Conservation (phyloP, 768 basidiomycete genomes). For the Podaxis carcinomalis region DNA sequence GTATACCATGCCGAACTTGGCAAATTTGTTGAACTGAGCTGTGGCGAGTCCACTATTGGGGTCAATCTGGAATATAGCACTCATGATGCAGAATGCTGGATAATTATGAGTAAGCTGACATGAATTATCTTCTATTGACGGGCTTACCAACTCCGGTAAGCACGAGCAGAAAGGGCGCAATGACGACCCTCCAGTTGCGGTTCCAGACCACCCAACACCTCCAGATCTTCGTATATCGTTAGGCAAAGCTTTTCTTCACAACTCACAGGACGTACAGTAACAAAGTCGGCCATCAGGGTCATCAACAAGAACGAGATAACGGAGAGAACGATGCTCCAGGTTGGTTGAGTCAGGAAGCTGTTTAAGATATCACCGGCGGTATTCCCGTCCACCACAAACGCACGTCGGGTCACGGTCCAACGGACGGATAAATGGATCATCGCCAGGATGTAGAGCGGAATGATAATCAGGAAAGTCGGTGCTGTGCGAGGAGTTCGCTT, state of each 20-base stretch:
- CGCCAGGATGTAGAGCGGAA: conserved; percentile 1
- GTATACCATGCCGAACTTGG: neutral
- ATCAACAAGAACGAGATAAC: neutral
- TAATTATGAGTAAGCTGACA: neutral
- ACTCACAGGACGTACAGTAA: neutral
- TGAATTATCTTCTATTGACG: neutral
- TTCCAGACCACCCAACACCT: conserved; percentile 4
- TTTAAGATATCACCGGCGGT: neutral
- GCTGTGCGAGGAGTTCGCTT: neutral
- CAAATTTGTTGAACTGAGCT: conserved; percentile 1
- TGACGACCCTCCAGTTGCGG: neutral
- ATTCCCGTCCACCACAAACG: conserved; percentile 1
- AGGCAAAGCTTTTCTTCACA: neutral
- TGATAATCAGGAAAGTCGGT: neutral
- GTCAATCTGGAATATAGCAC: neutral
- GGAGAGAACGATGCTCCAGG: neutral
- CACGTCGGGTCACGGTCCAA: neutral
- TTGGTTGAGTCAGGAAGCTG: neutral
- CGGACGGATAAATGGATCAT: neutral
- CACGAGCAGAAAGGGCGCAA: neutral
- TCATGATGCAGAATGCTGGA: neutral
- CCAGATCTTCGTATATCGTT: neutral
- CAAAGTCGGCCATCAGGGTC: conserved; percentile 3
- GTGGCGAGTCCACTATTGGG: neutral
- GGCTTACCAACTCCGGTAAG: neutral